These are phyloP conservation scores for Fragaria iinumae DNA, from an alignment of 306 rosid species.

Conservation along the genomic window DNA sequence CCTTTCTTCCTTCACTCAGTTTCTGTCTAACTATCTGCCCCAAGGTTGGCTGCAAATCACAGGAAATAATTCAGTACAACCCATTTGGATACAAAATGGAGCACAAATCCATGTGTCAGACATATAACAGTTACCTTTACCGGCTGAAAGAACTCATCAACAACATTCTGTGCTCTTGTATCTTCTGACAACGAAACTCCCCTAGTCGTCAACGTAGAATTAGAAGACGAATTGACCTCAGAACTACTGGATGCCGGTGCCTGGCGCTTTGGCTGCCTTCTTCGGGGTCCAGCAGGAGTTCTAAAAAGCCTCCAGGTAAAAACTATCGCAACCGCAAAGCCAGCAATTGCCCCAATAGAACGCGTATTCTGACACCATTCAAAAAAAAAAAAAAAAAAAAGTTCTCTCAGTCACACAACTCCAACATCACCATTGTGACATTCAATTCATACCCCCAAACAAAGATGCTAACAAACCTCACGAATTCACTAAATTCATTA, in stretches of 20 bases:
- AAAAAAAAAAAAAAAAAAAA: constrained; percentile 3
- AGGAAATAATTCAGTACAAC: constrained; percentile 28
- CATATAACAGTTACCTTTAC: constrained; percentile 50
- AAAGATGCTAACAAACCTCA: background rate
- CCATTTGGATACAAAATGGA: constrained; percentile 10
- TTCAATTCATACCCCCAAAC: background rate
- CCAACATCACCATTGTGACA: background rate
- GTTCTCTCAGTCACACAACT: background rate
- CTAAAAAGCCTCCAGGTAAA: constrained; percentile 92
- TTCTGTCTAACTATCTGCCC: constrained; percentile 90
- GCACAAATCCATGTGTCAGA: background rate
- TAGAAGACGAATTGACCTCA: constrained; percentile 45
- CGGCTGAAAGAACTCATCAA: constrained; percentile 71
- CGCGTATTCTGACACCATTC: constrained; percentile 62
- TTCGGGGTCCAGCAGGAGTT: constrained; percentile 56
- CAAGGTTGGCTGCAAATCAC: constrained; percentile 72
- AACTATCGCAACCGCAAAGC: constrained; percentile 78
- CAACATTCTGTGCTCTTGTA: constrained; percentile 64
- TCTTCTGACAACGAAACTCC: constrained; percentile 54
- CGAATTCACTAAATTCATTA: background rate
- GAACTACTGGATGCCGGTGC: constrained; percentile 60
- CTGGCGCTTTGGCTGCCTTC: constrained; percentile 77
- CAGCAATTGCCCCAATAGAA: constrained; percentile 85
- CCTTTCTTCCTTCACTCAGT: constrained; percentile 96
- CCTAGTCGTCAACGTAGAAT: constrained; percentile 37